phyloP scores from a whole-genome alignment of 805 yeast genomes.

The Candida nemodendra region DNA sequence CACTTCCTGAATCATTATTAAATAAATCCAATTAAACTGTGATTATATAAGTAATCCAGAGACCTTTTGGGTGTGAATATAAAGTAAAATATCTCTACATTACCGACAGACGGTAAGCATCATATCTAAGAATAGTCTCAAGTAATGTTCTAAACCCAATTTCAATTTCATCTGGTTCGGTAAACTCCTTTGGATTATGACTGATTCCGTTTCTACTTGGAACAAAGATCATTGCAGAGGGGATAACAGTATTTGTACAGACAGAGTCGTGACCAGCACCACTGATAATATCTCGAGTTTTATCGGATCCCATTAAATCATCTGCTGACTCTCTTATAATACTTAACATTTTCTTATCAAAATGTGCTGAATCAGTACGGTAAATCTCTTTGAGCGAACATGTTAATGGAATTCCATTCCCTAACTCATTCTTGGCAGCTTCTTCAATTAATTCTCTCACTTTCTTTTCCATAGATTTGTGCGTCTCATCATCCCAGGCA shows the following conservation, averaged over 20 bases:
- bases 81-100: too few species aligned
- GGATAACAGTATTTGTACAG: slow-evolving; percentile 51
- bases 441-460: slow-evolving; percentile 29
- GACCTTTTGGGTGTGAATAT: too few species aligned
- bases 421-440: slow-evolving; percentile 27
- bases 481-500: slow-evolving; percentile 46
- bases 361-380: slow-evolving; percentile 55
- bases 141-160: slow-evolving; percentile 58
- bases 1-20: too few species aligned
- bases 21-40: too few species aligned
- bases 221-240: slow-evolving; percentile 73
- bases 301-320: slow-evolving; percentile 45
- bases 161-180: slow-evolving; percentile 62
- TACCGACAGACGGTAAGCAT: slow-evolving; percentile 18
- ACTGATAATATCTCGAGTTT: slow-evolving; percentile 48
- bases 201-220: slow-evolving; percentile 67
- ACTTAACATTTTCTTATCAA: slow-evolving; percentile 48
- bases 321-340: slow-evolving; percentile 54
- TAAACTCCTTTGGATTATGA: slow-evolving; percentile 66
- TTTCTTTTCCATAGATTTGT: slow-evolving; percentile 36
- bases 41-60: too few species aligned
- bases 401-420: slow-evolving; percentile 40
- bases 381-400: slow-evolving; percentile 33
- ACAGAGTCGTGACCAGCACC: slow-evolving; percentile 81
- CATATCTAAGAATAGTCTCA: slow-evolving; percentile 41